phyloP scores from a whole-genome alignment of 768 basidiomycete genomes.

The Trichaptum fuscoviolaceum region DNA sequence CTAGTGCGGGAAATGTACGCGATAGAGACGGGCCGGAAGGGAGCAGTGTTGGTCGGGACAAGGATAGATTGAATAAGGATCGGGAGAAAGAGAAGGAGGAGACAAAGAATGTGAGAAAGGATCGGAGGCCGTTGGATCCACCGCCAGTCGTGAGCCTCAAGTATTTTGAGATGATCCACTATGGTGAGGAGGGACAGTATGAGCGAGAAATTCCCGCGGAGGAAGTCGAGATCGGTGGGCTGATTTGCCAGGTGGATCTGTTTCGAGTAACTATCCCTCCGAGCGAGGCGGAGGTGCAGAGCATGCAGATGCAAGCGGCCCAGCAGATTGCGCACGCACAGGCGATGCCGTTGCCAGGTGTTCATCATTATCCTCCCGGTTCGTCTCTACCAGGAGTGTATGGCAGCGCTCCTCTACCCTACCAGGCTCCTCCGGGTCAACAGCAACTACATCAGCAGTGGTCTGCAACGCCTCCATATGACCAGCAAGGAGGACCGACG shows the following conservation, averaged over 20 bases:
- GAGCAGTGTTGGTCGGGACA: not conserved
- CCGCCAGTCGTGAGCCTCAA: slow-evolving; percentile 55
- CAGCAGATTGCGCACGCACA: not conserved
- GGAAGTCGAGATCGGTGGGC: slow-evolving; percentile 31
- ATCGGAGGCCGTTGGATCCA: slow-evolving; percentile 61
- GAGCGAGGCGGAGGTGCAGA: not conserved
- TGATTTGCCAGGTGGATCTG: slow-evolving; percentile 74
- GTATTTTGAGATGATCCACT: slow-evolving; percentile 40
- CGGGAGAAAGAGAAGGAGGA: slow-evolving; percentile 5
- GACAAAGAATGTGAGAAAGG: slow-evolving; percentile 35
- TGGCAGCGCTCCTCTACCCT: not conserved
- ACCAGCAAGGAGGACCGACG: not conserved
- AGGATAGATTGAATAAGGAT: slow-evolving; percentile 8
- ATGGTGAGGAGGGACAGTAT: slow-evolving; percentile 33
- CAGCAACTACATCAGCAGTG: not conserved
- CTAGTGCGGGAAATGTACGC: not conserved
- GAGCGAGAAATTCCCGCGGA: slow-evolving; percentile 32
- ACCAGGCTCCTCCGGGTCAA: not conserved
- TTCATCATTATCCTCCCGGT: not conserved
- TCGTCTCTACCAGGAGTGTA: not conserved
- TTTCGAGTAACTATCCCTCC: slow-evolving; percentile 42
- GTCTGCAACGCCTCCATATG: not conserved
- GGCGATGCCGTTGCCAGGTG: not conserved
- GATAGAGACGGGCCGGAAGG: not conserved
- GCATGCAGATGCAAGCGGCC: not conserved